Base-by-base conservation (phyloP, 2,329 filamentous ascomycete genomes). In the Colletotrichum plurivorum region DNA sequence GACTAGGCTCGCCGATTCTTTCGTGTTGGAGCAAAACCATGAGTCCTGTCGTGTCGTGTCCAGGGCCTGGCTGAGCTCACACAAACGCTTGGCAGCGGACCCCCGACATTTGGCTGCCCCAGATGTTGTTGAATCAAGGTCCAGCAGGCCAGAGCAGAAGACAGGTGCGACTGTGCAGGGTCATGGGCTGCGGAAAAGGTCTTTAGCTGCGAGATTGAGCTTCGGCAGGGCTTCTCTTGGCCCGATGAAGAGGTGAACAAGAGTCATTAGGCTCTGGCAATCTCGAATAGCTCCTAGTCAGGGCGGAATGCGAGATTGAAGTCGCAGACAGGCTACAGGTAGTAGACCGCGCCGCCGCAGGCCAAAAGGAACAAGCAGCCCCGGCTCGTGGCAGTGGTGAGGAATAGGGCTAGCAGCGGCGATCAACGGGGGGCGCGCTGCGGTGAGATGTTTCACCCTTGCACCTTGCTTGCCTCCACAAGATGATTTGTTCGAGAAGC, bases 401-500 rank as follows among this genome's bases (percentile, higher is more conserved):
- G 66, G 20, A 49, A 59, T 25, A 55, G 54, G 49, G 43, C 61
- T 66, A 45, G 51, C 48, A 56, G 36, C 36, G 55, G 43, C 43
- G 61, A 69, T 69, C 62, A 41, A 43, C 25, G 18, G 51, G 39
- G 61, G 48, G 8, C 13, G 41, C 51, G 61, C 15, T 66, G 54
- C 36, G 27, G 36, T 20, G 41, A 36, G 43, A 55, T 60, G 66
- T 60, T 69, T 69, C 66, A 55, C 43, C 55, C 51, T 60, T 43
- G 61, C 36, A 9, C 55, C 51, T 60, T 43, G 61, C 36, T 13
- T 49, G 49, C 49, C 49, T 56, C 55, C 54, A 41, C 54, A n/a
- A 39, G 39, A 43, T 66, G 55, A 54, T 60, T 59, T 68, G 62
- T 69, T 69, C 66, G 66, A 69, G 66, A 69, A 69, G 55, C 20